Evolutionary conservation across 345 rosid species (phyloP), one percentile per base, ranked within the genome.

Genomic region (Barbarea vulgaris): DNA sequence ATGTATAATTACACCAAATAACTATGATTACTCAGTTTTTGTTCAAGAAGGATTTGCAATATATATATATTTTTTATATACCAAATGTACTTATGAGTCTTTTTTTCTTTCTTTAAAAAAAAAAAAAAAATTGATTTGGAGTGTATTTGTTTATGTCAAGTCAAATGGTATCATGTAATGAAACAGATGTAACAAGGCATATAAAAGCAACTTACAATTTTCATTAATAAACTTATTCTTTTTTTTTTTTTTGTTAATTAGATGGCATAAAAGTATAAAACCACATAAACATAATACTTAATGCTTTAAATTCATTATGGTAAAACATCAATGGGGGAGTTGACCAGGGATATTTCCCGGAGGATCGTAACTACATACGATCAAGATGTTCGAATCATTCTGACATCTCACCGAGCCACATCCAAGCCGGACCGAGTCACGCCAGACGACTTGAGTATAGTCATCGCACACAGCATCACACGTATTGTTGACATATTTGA

Each of bases 371-470:
- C 80, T 85, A 67, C 90, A 88, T 1, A 18, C 17, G 21, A 86
- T 77, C 50, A 82, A 80, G 36, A 82, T 74, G 34, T 58, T 17
- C 46, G 81, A 80, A 19, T 87, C 85, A 55, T 48, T 77, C 33
- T 30, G 53, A 77, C 92, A 87, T 37, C 17, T 75, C 30, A 83
- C 85, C 80, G 79, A 83, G 31, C 87, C 89, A 50, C 92, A 87
- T 1, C 92, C 92, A 0, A 87, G 30, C 2, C 74, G 80, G 44
- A 81, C 77, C 5, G 89, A 81, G 55, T 81, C 17, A 10, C 82
- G 72, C 91, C 91, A 85, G 28, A 87, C 89, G 46, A 84, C 82
- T 66, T 87, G 47, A 37, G 41, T 37, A 37, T 87, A 87, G 70
- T 87, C 87, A 17, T 77, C 77, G 47, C 91, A 87, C 42, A 44